Evolutionary conservation across 2,329 filamentous ascomycete genomes (phyloP).

Genomic region (Talaromyces sp.): DNA sequence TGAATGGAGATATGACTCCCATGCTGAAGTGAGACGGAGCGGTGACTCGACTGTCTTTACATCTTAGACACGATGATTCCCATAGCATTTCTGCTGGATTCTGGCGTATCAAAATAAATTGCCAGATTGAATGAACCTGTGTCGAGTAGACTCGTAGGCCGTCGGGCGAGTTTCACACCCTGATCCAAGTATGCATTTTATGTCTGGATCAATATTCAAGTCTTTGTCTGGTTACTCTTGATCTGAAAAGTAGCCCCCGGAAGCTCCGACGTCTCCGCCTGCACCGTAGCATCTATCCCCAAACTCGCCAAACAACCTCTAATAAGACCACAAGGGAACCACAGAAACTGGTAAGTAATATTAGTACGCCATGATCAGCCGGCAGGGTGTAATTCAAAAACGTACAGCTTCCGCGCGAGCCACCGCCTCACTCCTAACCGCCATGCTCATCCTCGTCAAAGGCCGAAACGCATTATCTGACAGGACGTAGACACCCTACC

Average conservation of each 20-base stretch:
- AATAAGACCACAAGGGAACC: conserved; percentile 92
- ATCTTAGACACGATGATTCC: conserved; percentile 11
- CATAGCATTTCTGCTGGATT: conserved; percentile 8
- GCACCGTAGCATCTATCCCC: conserved; percentile 85
- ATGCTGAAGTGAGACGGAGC: conserved; percentile 3
- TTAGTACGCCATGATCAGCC: neutral
- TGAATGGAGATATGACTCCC: conserved; percentile 14
- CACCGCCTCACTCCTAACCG: conserved; percentile 69
- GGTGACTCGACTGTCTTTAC: conserved; percentile 13
- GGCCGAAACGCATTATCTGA: conserved; percentile 91
- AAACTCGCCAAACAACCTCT: conserved; percentile 87
- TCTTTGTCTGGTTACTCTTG: conserved; percentile 70
- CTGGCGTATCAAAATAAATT: conserved; percentile 15
- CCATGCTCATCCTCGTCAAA: conserved; percentile 83
- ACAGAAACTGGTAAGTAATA: conserved; percentile 66
- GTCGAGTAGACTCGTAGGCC: conserved; percentile 17
- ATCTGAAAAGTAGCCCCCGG: conserved; percentile 94
- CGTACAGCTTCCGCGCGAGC: conserved; percentile 70
- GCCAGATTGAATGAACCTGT: conserved; percentile 20
- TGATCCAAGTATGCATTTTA: neutral
- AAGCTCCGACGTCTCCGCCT: conserved; percentile 83
- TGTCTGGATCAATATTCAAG: conserved; percentile 41
- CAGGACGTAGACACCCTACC: conserved; percentile 85
- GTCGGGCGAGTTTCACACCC: neutral
- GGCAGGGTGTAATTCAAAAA: neutral